phyloP scores from a whole-genome alignment of 2,329 filamentous ascomycete species.

The Fusarium sulawesiense region DNA sequence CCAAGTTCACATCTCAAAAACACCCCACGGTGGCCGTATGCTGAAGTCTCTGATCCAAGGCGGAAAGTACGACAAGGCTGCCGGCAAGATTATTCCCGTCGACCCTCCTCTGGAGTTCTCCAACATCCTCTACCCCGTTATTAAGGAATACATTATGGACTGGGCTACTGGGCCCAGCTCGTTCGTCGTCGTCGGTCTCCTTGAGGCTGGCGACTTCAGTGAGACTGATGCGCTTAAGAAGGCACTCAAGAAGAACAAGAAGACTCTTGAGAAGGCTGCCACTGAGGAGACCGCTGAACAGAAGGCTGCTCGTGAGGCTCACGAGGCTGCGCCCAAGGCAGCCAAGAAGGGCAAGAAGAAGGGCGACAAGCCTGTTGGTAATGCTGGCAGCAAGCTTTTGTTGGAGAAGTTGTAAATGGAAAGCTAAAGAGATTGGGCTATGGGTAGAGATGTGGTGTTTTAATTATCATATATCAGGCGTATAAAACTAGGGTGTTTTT shows the following conservation, averaged over 20 bases:
- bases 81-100: conserved; percentile 76
- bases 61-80: conserved; percentile 82
- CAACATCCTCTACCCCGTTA: conserved; percentile 81
- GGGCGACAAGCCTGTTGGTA: conserved; percentile 63
- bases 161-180: conserved; percentile 91
- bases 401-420: conserved; percentile 64
- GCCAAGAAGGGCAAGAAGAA: conserved; percentile 58
- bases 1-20: conserved; percentile 68
- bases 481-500: conserved; percentile 42
- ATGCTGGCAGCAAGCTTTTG: conserved; percentile 70
- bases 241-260: conserved; percentile 78
- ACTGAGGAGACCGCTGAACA: conserved; percentile 67
- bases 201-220: conserved; percentile 79
- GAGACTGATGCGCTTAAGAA: conserved; percentile 74
- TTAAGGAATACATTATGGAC: conserved; percentile 77
- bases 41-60: conserved; percentile 92
- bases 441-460: conserved; percentile 19
- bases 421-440: background rate
- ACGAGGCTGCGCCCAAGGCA: conserved; percentile 58
- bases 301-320: conserved; percentile 62
- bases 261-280: conserved; percentile 75
- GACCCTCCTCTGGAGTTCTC: conserved; percentile 85
- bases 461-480: conserved; percentile 40
- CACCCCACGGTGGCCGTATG: conserved; percentile 78
- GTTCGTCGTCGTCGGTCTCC: conserved; percentile 84